Evolutionary conservation across 2,329 filamentous ascomycete genomes (phyloP), one percentile per base, ranked within the genome.

Genomic region (Sporothrix phasma): DNA sequence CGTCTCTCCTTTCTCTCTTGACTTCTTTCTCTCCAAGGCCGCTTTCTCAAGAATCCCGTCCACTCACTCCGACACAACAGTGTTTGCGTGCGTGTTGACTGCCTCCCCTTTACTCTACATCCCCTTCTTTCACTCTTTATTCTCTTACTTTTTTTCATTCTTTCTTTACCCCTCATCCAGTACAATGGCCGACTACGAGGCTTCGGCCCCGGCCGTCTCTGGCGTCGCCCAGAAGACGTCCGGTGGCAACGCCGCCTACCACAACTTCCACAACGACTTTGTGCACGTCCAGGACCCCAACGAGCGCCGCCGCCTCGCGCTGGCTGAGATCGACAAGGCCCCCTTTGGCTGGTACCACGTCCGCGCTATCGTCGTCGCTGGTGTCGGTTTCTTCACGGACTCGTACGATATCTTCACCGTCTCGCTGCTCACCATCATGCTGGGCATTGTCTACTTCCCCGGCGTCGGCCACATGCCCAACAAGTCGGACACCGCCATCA

Each of bases 351-450:
- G 89, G 89, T 90, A 92, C 73, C 90, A 94, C 72, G 84, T 92
- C 65, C 84, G 89, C 46, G 88, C 89, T 65, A 83, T 89, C 62
- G 77, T 89, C 8, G 89, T 93, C 26, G 89, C 89, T 34, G 90
- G 90, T 70, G 88, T 93, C 67, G 90, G 90, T 69, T 94, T 95
- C 84, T 94, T 94, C 76, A 93, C 90, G 17, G 90, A 93, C 73
- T 68, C 68, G 45, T 93, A 92, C 76, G 87, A 89, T 72, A 90
- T 92, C 77, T 94, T 94, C 74, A 86, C 87, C 71, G 87, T 88
- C 69, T 88, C 86, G 68, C 79, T 91, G 71, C 79, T 88, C 67
- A 89, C 88, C 31, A 81, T 83, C 67, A 91, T 92, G 88, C 74
- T 92, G 60, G 90, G 89, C 47, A 85, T 92, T 58, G 89, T 92